These are phyloP conservation scores for Dioscorea zingiberensis DNA, from an alignment of 106 monocot genomes.

Conservation along the genomic window DNA sequence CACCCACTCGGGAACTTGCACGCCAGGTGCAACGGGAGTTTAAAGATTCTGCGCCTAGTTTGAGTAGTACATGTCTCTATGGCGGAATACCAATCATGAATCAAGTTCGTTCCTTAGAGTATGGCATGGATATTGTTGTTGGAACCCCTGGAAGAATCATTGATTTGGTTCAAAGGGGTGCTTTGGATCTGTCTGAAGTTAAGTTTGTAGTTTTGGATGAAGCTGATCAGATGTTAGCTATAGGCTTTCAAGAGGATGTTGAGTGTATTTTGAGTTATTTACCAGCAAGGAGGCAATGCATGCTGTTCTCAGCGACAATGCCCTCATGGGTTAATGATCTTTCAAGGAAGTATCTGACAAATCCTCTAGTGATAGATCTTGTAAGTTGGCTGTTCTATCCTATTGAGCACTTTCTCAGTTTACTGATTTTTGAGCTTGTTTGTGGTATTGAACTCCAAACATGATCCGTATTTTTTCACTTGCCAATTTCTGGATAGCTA, in stretches of 20 bases:
- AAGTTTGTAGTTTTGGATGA: constrained; percentile 57
- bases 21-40: constrained; percentile 43
- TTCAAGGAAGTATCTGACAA: constrained; percentile 34
- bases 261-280: constrained; percentile 40
- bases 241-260: constrained; percentile 52
- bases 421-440: no score
- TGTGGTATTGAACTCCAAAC: no score
- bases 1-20: constrained; percentile 54
- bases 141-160: constrained; percentile 56
- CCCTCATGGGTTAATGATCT: constrained; percentile 40
- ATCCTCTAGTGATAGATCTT: constrained; percentile 40
- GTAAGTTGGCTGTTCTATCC: constrained; percentile 12
- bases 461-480: no score
- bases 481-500: neutral
- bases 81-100: constrained; percentile 36
- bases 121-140: constrained; percentile 45
- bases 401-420: no score
- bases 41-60: constrained; percentile 29
- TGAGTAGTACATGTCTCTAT: constrained; percentile 41
- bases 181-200: constrained; percentile 45
- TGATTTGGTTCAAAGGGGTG: constrained; percentile 43
- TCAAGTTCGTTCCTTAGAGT: constrained; percentile 28
- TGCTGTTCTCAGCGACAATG: constrained; percentile 58
- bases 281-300: constrained; percentile 37
- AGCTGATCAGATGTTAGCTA: constrained; percentile 55